Conservation (phyloP, 805 yeast species). For the Ogataea nitratoaversa region DNA sequence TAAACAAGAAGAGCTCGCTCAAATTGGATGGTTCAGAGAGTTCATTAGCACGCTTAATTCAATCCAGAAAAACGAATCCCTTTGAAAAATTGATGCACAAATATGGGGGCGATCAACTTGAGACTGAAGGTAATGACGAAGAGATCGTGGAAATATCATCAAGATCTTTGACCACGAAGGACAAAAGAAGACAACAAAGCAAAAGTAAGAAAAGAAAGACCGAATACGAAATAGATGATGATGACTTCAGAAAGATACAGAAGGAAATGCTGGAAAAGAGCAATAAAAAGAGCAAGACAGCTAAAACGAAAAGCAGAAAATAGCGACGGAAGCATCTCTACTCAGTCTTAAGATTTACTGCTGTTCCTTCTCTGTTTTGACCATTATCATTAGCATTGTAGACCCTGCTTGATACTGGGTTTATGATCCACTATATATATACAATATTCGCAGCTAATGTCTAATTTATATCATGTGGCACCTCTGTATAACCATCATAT, state of each 20-base stretch:
- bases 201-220: slow-evolving; percentile 4
- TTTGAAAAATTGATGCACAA: slow-evolving; percentile 47
- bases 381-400: no score
- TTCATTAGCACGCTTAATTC: slow-evolving; percentile 47
- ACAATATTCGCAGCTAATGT: no score
- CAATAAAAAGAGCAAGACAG: slow-evolving; percentile 6
- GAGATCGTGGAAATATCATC: slow-evolving; percentile 20
- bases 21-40: slow-evolving; percentile 30
- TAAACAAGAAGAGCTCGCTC: slow-evolving; percentile 30
- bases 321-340: no score
- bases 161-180: slow-evolving; percentile 9
- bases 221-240: slow-evolving; percentile 41
- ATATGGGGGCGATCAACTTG: slow-evolving; percentile 37
- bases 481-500: no score
- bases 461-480: no score
- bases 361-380: no score
- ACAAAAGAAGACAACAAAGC: background rate
- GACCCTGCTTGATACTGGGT: no score
- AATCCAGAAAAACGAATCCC: slow-evolving; percentile 39
- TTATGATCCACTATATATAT: no score
- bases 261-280: slow-evolving; percentile 22
- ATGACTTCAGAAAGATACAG: slow-evolving; percentile 47
- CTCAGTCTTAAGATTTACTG: no score
- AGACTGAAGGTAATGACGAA: slow-evolving; percentile 32
- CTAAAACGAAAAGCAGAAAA: no score